A percentile compares a stretch with the other conserved stretches of the same genome.
These are phyloP conservation scores for Beauveria sp. DNA, from an alignment of 2,329 filamentous ascomycete genomes.

Conservation along the genomic window DNA sequence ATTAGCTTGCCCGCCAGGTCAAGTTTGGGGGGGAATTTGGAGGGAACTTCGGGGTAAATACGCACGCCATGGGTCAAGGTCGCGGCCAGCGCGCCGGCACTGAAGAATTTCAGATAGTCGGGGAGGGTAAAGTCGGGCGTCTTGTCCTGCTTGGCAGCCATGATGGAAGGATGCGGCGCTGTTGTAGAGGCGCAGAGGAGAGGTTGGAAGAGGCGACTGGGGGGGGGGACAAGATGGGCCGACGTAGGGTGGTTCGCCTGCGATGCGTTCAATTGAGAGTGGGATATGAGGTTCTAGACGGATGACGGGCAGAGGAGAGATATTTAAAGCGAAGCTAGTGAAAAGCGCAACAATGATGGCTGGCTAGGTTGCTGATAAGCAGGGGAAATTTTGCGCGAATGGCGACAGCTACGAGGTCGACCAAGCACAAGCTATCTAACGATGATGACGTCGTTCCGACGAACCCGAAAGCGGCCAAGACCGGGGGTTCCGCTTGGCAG, in stretches of 20 bases:
- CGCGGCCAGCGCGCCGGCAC: slow-evolving; percentile 44
- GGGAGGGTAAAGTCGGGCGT: slow-evolving; percentile 32
- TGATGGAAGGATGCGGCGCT: slow-evolving; percentile 7
- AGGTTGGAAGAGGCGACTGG: not conserved
- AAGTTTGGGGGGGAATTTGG: not conserved
- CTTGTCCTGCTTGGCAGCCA: slow-evolving; percentile 22
- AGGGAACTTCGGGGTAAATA: not conserved
- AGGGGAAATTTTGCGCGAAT: not conserved
- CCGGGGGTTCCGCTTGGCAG: not conserved
- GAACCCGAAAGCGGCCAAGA: slow-evolving; percentile 4
- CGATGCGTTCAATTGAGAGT: not conserved
- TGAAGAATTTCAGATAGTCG: slow-evolving; percentile 47
- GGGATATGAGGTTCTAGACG: not conserved
- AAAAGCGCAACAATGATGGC: not conserved
- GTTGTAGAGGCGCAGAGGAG: not conserved
- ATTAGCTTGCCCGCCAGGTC: no score
- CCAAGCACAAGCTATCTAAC: not conserved
- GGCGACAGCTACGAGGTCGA: not conserved
- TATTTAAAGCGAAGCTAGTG: not conserved
- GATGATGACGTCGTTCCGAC: slow-evolving; percentile 10
- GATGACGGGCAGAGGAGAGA: not conserved
- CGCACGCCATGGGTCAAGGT: slow-evolving; percentile 44
- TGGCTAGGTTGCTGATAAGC: slow-evolving; percentile 1
- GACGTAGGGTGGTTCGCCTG: not conserved
- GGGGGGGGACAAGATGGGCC: not conserved